Base-by-base conservation (phyloP, 176 grass and related monocot genomes). In the Musa schizocarpa region DNA sequence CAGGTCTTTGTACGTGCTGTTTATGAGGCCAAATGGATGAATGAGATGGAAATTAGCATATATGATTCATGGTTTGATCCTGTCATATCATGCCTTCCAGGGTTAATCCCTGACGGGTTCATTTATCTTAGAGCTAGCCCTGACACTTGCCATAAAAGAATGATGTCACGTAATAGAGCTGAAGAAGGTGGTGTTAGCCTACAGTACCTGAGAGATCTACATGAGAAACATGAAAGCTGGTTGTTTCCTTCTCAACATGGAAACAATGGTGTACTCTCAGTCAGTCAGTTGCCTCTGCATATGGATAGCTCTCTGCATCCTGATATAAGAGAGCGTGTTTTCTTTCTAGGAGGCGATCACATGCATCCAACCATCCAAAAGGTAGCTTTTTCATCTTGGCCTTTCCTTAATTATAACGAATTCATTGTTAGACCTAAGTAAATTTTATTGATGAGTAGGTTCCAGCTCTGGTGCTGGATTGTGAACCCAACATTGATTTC, bases 1-100 rank as follows among this genome's bases (percentile, higher is more conserved):
- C 63, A 99, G 96, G 91, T 92, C 54, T 99, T 99, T 79, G 96
- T 99, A 9, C 88, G 96, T 63, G 96, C 96, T 63, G 96, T 99
- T 65, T 83, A 99, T 5, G 90, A 99, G 83, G 96, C 96, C 59
- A 99, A 99, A 16, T 99, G 96, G 96, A 99, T 99, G 96, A 94
- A 89, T 87, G 90, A 91, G 77, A 95, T 95, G 96, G 96, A 99
- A 76, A 99, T 99, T 68, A 92, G 86, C 82, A 99, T 99, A 25
- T 99, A 99, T 9, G 96, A 99, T 66, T 92, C 96, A 9, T 99
- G 96, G 96, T 99, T 99, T 68, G 96, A 99, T 86, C 91, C 91
- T 0, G 91, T 99, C 76, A 91, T 99, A 1, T 89, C 96, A 68
- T 89, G 83, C 1, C 82, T 99, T 61, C 96, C 96, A 63, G 96